Conservation (phyloP, 257 asterid species). For the Petunia secreta region DNA sequence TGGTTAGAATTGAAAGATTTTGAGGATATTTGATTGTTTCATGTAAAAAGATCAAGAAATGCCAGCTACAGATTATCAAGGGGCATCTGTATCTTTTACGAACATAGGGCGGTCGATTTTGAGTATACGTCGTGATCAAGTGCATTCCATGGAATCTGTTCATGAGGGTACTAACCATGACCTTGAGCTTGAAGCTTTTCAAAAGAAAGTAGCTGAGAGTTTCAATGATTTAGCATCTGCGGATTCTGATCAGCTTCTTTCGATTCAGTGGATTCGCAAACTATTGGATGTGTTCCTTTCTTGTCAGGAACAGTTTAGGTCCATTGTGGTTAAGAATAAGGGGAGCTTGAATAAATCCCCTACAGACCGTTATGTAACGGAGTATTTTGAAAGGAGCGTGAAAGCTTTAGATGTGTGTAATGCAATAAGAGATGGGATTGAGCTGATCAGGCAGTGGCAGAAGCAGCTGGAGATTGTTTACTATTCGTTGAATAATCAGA, state of each 20-base stretch:
- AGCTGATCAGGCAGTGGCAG: conserved; percentile 62
- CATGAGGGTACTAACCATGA: conserved; percentile 42
- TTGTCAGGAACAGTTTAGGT: conserved; percentile 67
- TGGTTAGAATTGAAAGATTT: neutral
- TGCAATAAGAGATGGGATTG: conserved; percentile 76
- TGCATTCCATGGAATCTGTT: conserved; percentile 53
- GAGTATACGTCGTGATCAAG: conserved; percentile 52
- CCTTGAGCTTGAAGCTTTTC: conserved; percentile 56
- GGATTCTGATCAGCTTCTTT: conserved; percentile 53
- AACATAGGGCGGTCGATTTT: conserved; percentile 44
- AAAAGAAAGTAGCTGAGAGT: conserved; percentile 50
- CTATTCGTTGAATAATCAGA: conserved; percentile 56
- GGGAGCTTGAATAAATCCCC: conserved; percentile 42
- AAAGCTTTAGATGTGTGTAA: conserved; percentile 76
- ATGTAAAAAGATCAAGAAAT: conserved; percentile 22
- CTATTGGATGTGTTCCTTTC: conserved; percentile 57
- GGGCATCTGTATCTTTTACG: conserved; percentile 20
- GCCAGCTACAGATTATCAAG: conserved; percentile 29
- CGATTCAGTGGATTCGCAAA: conserved; percentile 62
- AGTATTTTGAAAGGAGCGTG: conserved; percentile 65
- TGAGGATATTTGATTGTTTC: conserved; percentile 2
- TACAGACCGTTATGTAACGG: conserved; percentile 45
- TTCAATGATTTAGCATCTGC: conserved; percentile 49
- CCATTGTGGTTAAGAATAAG: conserved; percentile 44
- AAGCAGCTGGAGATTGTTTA: conserved; percentile 70